Percentiles rank a stretch among this genome's conserved stretches.
phyloP scores from a whole-genome alignment of 1,284 basidiomycete species.

The Sanghuangporus baumii region DNA sequence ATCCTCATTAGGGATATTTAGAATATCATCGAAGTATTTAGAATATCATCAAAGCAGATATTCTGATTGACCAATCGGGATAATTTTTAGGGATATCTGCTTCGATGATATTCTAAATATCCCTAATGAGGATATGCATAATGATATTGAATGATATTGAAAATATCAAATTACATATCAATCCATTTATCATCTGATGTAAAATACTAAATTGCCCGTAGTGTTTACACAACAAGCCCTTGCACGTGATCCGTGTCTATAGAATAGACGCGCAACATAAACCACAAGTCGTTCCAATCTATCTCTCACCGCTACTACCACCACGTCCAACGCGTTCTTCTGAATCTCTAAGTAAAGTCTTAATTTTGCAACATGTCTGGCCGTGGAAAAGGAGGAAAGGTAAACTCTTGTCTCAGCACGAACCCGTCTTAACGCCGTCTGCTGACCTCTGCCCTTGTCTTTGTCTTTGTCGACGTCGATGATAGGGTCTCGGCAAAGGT shows the following conservation, averaged over 20 bases:
- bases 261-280: not conserved
- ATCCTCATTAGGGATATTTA: too few species aligned
- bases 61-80: too few species aligned
- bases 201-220: too few species aligned
- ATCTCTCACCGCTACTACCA: slow-evolving; percentile 1
- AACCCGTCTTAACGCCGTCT: slow-evolving; percentile 30
- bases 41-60: too few species aligned
- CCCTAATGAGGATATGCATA: too few species aligned
- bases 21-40: too few species aligned
- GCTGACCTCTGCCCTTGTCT: slow-evolving; percentile 21
- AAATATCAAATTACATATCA: too few species aligned
- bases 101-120: too few species aligned
- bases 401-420: slow-evolving; percentile 26
- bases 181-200: too few species aligned
- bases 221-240: not conserved
- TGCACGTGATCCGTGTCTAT: not conserved
- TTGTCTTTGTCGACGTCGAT: slow-evolving; percentile 27
- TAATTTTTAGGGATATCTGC: too few species aligned
- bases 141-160: too few species aligned
- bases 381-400: slow-evolving; percentile 59
- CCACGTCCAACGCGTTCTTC: not conserved
- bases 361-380: slow-evolving; percentile 41
- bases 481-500: slow-evolving; percentile 39
- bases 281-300: not conserved
- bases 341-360: not conserved